A percentile compares a stretch with the other conserved stretches of the same genome.
These are phyloP conservation scores for Elsinoe batatas DNA, from an alignment of 2,329 filamentous ascomycete species.

Conservation along the genomic window DNA sequence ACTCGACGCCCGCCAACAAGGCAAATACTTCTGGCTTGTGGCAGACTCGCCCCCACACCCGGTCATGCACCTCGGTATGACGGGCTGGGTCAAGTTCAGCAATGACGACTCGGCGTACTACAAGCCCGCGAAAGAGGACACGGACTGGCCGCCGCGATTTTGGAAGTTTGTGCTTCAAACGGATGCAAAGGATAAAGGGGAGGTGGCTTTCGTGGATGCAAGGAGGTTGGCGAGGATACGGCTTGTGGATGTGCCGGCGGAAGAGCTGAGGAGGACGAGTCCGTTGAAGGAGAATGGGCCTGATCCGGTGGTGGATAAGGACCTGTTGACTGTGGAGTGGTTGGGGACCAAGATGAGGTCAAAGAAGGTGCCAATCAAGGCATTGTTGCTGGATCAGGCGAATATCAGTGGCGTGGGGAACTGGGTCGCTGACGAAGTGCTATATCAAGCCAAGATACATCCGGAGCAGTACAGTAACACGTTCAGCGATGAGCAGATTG, in stretches of 20 bases:
- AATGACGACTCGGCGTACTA: slow-evolving; percentile 72
- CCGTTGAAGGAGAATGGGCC: slow-evolving; percentile 89
- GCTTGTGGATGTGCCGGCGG: slow-evolving; percentile 68
- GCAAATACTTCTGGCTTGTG: slow-evolving; percentile 94
- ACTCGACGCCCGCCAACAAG: slow-evolving; percentile 66
- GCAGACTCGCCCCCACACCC: slow-evolving; percentile 71
- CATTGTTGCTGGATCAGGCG: slow-evolving; percentile 75
- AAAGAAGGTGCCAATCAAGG: slow-evolving; percentile 81
- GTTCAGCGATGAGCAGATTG: slow-evolving; percentile 61
- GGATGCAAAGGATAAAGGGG: slow-evolving; percentile 37
- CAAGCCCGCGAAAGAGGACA: slow-evolving; percentile 48
- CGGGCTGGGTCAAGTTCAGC: slow-evolving; percentile 80
- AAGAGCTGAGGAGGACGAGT: slow-evolving; percentile 62
- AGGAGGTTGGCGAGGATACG: slow-evolving; percentile 70
- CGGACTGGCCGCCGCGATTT: slow-evolving; percentile 75
- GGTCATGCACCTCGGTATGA: slow-evolving; percentile 45
- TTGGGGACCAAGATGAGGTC: slow-evolving; percentile 58
- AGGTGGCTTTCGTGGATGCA: slow-evolving; percentile 73
- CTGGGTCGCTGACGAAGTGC: slow-evolving; percentile 92
- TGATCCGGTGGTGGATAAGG: slow-evolving; percentile 76
- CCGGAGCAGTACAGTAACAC: slow-evolving; percentile 89
- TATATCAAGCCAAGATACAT: slow-evolving; percentile 81
- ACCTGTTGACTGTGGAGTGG: slow-evolving; percentile 67
- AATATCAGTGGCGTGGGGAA: slow-evolving; percentile 91
- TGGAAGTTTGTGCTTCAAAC: slow-evolving; percentile 71